Evolutionary conservation across 345 rosid species (phyloP), one percentile per base, ranked within the genome.

Genomic region (Citrus sp.): DNA sequence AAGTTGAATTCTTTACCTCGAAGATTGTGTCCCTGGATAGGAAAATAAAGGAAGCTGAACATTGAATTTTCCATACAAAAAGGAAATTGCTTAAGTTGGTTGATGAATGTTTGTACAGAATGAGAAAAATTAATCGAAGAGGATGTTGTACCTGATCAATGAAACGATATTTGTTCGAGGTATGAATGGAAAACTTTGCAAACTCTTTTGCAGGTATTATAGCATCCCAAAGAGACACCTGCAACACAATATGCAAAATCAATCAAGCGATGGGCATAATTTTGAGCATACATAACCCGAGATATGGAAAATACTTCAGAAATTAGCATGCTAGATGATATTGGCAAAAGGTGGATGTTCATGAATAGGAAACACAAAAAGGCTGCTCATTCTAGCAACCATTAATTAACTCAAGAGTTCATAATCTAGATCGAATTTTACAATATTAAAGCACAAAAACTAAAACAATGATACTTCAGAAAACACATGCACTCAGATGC

Each of bases 221-320:
- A 6, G 89, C 94, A 84, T 97, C 99, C 99, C 99, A 97, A 76
- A 97, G 87, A 18, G 99, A 97, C 9, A 93, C 90, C 99, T 97
- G 79, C 72, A 32, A 35, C 56, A 78, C 42, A 40, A 76, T 35
- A 66, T 38, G 35, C 42, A 42, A 63, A 49, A 55, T 67, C 5
- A 69, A 40, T 75, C 22, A 55, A 80, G 67, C 32, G 49, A 19
- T 46, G 46, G 58, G 28, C 59, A 72, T 5, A 9, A 0, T 21
- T 70, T 46, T 62, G 27, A 14, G 58, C 35, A 25, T 75, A 72
- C 1, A 76, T 46, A 76, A 19, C 38, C 14, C 3, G 3, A 63
- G 16, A 69, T 67, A 54, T 58, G 13, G 0, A 22, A 63, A 63
- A 60, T 27, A 54, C 3, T 1, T 1, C 13, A 5, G 49, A 62